A percentile compares a stretch with the other conserved stretches of the same genome.
Evolutionary conservation across 2,329 filamentous ascomycete species (phyloP).

Genomic region (Nemania abortiva): DNA sequence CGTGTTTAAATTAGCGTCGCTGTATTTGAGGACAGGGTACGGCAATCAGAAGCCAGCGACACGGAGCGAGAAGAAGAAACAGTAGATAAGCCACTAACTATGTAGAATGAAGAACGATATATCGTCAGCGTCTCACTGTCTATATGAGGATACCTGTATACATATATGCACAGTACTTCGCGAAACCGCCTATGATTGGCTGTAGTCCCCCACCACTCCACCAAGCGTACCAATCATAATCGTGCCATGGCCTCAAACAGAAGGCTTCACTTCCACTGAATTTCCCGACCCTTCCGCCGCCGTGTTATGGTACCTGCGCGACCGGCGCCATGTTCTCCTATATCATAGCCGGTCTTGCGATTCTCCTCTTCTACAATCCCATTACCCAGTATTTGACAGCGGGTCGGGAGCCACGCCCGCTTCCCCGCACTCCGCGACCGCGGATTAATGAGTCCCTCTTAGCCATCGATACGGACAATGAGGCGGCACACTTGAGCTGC

Average conservation of each 20-base stretch:
- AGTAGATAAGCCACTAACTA: constrained; percentile 36
- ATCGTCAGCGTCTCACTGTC: neutral
- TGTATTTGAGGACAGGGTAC: constrained; percentile 54
- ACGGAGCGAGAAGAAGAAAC: constrained; percentile 47
- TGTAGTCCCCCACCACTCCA: constrained; percentile 6
- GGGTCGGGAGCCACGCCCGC: constrained; percentile 42
- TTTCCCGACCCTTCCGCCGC: constrained; percentile 15
- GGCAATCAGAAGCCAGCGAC: constrained; percentile 41
- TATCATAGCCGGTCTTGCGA: constrained; percentile 56
- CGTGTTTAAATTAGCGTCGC: constrained; percentile 66
- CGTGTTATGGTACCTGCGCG: constrained; percentile 12
- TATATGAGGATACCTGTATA: neutral
- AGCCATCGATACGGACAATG: constrained; percentile 59
- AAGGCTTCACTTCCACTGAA: constrained; percentile 8
- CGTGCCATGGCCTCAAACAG: constrained; percentile 24
- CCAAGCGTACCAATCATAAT: constrained; percentile 16
- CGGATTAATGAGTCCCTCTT: constrained; percentile 64
- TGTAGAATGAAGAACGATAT: constrained; percentile 8
- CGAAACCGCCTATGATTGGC: constrained; percentile 33
- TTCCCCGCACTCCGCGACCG: constrained; percentile 58
- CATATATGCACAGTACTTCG: neutral
- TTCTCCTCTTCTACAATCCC: constrained; percentile 60
- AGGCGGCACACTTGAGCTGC: constrained; percentile 52
- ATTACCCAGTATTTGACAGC: constrained; percentile 55
- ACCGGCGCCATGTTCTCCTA: constrained; percentile 59